These are phyloP conservation scores for Gynandropsis gynandra DNA, from an alignment of 345 rosid species.

Conservation along the genomic window DNA sequence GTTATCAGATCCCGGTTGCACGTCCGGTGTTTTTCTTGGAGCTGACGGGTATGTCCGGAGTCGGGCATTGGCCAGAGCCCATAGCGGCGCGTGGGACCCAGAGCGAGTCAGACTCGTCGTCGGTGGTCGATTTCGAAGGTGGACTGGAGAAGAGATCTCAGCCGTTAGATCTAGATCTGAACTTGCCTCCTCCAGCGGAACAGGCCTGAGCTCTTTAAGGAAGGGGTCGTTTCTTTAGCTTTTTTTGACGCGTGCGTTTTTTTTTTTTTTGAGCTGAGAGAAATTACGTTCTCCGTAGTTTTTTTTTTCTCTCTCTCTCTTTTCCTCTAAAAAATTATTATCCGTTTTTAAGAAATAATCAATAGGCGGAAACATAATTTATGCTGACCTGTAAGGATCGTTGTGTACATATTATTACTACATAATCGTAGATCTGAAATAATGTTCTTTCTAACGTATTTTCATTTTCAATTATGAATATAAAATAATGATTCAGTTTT, in stretches of 20 bases:
- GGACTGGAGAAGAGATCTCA: conserved; percentile 21
- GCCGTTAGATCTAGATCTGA: conserved; percentile 49
- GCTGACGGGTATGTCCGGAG: conserved; percentile 27
- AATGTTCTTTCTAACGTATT: conserved; percentile 20
- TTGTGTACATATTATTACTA: conserved; percentile 33
- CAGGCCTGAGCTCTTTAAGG: conserved; percentile 30
- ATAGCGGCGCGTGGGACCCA: conserved; percentile 26
- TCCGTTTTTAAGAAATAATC: conserved; percentile 6
- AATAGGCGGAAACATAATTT: conserved; percentile 4
- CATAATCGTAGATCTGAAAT: conserved; percentile 27
- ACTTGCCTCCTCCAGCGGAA: conserved; percentile 51
- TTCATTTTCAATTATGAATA: conserved; percentile 11
- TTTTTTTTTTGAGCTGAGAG: conserved; percentile 1
- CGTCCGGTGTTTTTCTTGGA: conserved; percentile 39
- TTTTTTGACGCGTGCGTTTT: conserved; percentile 12
- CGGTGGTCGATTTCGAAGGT: conserved; percentile 40
- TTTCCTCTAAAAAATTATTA: conserved; percentile 6
- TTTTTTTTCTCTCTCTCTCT: not conserved
- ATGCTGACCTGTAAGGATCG: conserved; percentile 25
- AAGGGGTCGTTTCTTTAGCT: conserved; percentile 10
- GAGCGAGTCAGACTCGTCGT: conserved; percentile 60
- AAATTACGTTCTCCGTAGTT: not conserved
- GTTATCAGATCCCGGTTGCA: conserved; percentile 8
- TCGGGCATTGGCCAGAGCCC: conserved; percentile 1
- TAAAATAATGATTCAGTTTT: not conserved